Percentiles rank a stretch among this genome's conserved stretches.
Evolutionary conservation across 108 stramenopile species (phyloP).

Genomic region (Parietichytrium sp.): DNA sequence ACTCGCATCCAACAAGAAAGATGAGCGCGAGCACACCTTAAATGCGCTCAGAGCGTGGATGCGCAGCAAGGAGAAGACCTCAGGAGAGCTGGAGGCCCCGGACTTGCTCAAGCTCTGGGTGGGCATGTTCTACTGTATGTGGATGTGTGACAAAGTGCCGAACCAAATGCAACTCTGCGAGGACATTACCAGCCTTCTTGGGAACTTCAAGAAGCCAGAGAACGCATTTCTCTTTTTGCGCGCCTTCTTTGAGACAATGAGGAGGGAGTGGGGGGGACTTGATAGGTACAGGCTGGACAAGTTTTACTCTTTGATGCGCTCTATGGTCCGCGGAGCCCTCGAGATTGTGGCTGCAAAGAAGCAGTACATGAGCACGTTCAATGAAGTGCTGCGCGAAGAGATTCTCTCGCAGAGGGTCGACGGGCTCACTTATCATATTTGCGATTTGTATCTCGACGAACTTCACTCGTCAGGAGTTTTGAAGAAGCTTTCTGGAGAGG

Average conservation of each 20-base stretch:
- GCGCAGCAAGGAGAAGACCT: not conserved
- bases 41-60: not conserved
- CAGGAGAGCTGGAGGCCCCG: not conserved
- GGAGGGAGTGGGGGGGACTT: constrained; percentile 32
- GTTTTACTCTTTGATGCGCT: constrained; percentile 33
- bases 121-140: constrained; percentile 42
- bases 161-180: constrained; percentile 26
- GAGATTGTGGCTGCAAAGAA: not conserved
- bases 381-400: not conserved
- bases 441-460: constrained; percentile 17
- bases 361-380: not conserved
- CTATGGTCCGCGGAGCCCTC: constrained; percentile 6
- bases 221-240: not conserved
- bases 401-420: not conserved
- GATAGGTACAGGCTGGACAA: constrained; percentile 38
- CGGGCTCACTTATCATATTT: not conserved
- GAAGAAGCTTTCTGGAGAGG: not conserved
- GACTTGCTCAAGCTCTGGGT: constrained; percentile 35
- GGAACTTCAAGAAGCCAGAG: not conserved
- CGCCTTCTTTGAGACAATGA: constrained; percentile 32
- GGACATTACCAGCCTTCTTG: not conserved
- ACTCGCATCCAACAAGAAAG: constrained; percentile 35
- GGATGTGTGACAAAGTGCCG: constrained; percentile 39
- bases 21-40: constrained; percentile 15
- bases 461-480: not conserved